Evolutionary conservation across 2,329 filamentous ascomycete genomes (phyloP).

Genomic region (Amylocarpus encephaloides): DNA sequence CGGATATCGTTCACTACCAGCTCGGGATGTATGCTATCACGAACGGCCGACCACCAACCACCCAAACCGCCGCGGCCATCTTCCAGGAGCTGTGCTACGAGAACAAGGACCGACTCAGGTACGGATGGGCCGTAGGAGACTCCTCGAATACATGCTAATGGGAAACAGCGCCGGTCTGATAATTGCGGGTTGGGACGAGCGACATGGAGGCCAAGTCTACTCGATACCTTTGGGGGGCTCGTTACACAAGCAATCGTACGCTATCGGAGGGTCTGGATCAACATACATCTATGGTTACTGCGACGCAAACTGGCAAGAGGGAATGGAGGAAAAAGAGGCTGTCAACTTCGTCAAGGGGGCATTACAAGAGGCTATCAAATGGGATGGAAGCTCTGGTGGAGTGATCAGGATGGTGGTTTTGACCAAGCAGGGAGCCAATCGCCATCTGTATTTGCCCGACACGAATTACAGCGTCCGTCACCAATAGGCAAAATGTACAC

Average conservation of each 20-base stretch:
- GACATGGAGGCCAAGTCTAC: conserved; percentile 95
- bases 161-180: conserved; percentile 6
- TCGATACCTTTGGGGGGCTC: conserved; percentile 94
- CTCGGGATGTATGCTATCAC: conserved; percentile 85
- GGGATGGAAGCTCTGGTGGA: conserved; percentile 97
- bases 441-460: conserved; percentile 94
- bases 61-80: conserved; percentile 88
- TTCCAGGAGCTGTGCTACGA: conserved; percentile 98
- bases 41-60: conserved; percentile 85
- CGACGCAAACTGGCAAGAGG: conserved; percentile 90
- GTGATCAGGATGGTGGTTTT: conserved; percentile 97
- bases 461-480: conserved; percentile 59
- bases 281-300: conserved; percentile 99
- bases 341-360: conserved; percentile 90
- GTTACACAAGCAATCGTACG: conserved; percentile 92
- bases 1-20: conserved; percentile 96
- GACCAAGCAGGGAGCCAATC: conserved; percentile 80
- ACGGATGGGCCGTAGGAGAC: conserved; percentile 32
- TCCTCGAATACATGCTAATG: conserved; percentile 18
- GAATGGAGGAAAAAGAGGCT: conserved; percentile 87
- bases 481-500: conserved; percentile 46
- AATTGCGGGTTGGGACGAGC: conserved; percentile 77
- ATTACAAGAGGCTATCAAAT: conserved; percentile 92
- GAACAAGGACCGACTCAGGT: conserved; percentile 93
- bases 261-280: conserved; percentile 93